Evolutionary conservation across 148 eudicot genomes (phyloP).

Genomic region (Amaranthus palmeri): DNA sequence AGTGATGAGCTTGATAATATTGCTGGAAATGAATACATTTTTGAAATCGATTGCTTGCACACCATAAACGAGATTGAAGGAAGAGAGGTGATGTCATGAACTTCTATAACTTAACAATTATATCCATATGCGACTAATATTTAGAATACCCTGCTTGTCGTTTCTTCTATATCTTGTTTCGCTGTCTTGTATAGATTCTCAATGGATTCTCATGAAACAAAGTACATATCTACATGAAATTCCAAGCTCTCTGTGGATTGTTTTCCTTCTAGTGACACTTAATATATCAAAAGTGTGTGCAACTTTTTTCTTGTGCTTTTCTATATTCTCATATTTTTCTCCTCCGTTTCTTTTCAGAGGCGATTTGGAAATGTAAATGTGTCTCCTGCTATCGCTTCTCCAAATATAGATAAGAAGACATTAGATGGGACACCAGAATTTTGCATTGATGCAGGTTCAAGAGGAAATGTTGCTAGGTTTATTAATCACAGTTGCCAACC

Average conservation of each 20-base stretch:
- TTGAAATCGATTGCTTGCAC: slow-evolving; percentile 72
- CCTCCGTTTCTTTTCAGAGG: slow-evolving; percentile 47
- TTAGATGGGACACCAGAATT: slow-evolving; percentile 50
- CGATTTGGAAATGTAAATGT: slow-evolving; percentile 48
- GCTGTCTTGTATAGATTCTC: background rate
- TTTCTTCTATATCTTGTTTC: background rate
- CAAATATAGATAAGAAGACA: slow-evolving; percentile 28
- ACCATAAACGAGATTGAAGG: slow-evolving; percentile 78
- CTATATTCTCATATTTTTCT: background rate
- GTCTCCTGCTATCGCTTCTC: slow-evolving; percentile 28
- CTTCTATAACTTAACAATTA: background rate
- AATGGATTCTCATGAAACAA: background rate
- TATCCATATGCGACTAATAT: background rate
- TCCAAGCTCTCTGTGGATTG: background rate
- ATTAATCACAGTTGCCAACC: slow-evolving; percentile 88
- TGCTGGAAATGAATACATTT: slow-evolving; percentile 45
- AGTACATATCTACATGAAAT: background rate
- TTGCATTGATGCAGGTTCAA: slow-evolving; percentile 63
- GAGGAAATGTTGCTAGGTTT: slow-evolving; percentile 66
- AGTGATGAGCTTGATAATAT: slow-evolving; percentile 49
- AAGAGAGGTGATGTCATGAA: slow-evolving; percentile 51
- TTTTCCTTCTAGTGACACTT: background rate
- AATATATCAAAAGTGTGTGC: background rate
- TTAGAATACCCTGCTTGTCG: background rate
- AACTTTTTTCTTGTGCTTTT: background rate